Base-by-base conservation (phyloP, 768 basidiomycete genomes). In the Tylopilus sp. region DNA sequence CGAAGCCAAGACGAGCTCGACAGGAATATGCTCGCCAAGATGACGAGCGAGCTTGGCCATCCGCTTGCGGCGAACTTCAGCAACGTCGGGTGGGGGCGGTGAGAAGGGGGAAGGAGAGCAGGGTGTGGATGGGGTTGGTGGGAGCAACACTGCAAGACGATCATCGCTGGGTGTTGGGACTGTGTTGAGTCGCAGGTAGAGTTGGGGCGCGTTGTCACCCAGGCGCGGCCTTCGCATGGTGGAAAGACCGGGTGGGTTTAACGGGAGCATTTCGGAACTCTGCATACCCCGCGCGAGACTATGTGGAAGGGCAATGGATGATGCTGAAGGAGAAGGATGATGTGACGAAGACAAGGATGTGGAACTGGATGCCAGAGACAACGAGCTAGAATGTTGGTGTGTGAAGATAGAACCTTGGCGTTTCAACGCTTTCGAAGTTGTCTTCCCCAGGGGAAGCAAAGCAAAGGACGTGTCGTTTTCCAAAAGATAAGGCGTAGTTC, bases 41-140 rank as follows among this genome's bases (percentile, higher is more conserved):
- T 79, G 80, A 39, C 81, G 75, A 2, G 72, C 62, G 30, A 85
- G 72, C 64, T 84, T 84, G 6, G 79, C 80, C 75, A 83, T 74
- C 56, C 77, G 79, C 55, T 70, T 72, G 40, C 81, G 63, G n/a
- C 75, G 71, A 17, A 69, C 56, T 53, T 71, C 73, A 1, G 69
- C 58, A 5, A 65, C 51, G 43, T 70, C 59, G 6, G 66, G 64
- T 17, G 48, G n/a, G 5, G 12, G 28, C 17, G 68, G 69, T 0
- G 60, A 60, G 17, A 40, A 44, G 21, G 68, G 64, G 13, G 59
- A 51, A 9, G 55, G 40, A 11, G 64, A 57, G n/a, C 48, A 4
- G 17, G 59, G 52, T 9, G 53, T 22, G 23, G 35, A 41, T 20
- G 65, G 52, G 3, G 51, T 45, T 10, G 57, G 56, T 12, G 64